These are phyloP conservation scores for Termitomyces sp. DNA, from an alignment of 768 basidiomycete species.

Conservation along the genomic window DNA sequence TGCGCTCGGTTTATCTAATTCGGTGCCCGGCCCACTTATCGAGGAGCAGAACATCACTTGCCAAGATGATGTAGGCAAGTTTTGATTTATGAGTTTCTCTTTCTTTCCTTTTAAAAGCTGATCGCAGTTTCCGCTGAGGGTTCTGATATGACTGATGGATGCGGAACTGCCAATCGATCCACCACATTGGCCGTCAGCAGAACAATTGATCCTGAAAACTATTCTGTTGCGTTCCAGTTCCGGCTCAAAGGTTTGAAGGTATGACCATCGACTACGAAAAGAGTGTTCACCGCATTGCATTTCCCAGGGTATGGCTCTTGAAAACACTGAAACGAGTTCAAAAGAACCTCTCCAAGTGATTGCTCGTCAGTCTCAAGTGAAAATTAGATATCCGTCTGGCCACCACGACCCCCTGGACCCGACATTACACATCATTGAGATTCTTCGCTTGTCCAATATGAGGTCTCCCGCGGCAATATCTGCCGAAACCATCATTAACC, in stretches of 20 bases:
- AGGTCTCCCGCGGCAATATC: conserved; percentile 41
- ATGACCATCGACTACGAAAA: neutral
- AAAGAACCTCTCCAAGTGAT: conserved; percentile 19
- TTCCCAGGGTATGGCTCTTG: conserved; percentile 28
- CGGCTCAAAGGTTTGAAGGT: conserved; percentile 46
- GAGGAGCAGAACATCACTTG: conserved; percentile 26
- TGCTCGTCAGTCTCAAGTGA: conserved; percentile 38
- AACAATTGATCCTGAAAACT: conserved; percentile 27
- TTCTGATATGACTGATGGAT: conserved; percentile 54
- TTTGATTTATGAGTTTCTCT: neutral
- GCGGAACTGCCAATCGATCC: conserved; percentile 38
- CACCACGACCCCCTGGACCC: conserved; percentile 25
- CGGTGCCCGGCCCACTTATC: conserved; percentile 48
- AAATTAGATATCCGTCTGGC: conserved; percentile 33
- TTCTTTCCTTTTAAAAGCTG: neutral
- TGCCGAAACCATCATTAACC: conserved; percentile 55
- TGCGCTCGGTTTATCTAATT: conserved; percentile 57
- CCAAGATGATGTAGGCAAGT: conserved; percentile 45
- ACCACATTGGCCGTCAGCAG: conserved; percentile 27
- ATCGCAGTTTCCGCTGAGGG: conserved; percentile 20
- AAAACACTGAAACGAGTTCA: conserved; percentile 6
- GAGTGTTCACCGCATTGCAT: neutral
- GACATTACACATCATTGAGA: conserved; percentile 42
- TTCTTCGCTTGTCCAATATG: conserved; percentile 46
- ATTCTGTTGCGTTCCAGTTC: conserved; percentile 46